Evolutionary conservation across 2,329 filamentous ascomycete species (phyloP).

Genomic region (Raffaelea arxii): DNA sequence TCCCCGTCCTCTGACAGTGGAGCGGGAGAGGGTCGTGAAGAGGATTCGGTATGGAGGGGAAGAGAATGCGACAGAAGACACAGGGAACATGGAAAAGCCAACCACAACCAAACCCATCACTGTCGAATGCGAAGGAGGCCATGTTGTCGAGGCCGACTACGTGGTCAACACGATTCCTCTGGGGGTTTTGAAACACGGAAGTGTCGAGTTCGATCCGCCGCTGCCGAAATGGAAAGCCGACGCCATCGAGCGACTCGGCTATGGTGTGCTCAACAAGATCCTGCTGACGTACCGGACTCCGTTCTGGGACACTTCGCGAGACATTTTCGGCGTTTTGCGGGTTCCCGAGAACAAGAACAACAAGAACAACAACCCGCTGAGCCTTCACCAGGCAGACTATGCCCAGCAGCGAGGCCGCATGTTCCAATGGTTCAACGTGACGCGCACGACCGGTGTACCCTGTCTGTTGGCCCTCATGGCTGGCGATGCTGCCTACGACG

Average conservation of each 20-base stretch:
- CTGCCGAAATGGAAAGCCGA: constrained; percentile 80
- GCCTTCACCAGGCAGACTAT: constrained; percentile 73
- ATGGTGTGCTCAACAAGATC: constrained; percentile 91
- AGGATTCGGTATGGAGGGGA: constrained; percentile 54
- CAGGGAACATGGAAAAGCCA: background rate
- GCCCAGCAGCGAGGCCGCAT: constrained; percentile 73
- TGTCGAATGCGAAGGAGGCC: constrained; percentile 70
- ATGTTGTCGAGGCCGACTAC: constrained; percentile 70
- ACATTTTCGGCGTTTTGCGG: constrained; percentile 89
- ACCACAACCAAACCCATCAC: constrained; percentile 16
- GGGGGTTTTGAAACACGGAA: constrained; percentile 79
- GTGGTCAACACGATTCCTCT: constrained; percentile 87
- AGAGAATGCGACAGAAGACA: background rate
- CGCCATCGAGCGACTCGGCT: constrained; percentile 76
- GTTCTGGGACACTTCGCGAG: constrained; percentile 83
- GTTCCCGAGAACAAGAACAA: constrained; percentile 56
- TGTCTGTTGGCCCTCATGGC: constrained; percentile 91
- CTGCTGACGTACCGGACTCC: constrained; percentile 78
- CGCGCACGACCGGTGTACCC: constrained; percentile 78
- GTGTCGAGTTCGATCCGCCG: constrained; percentile 76
- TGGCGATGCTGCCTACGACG: constrained; percentile 83
- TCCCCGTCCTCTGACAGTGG: constrained; percentile 68
- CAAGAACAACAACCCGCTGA: too few species aligned
- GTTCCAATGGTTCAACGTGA: constrained; percentile 96
- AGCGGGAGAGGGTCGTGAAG: constrained; percentile 61